Base-by-base conservation (phyloP, 345 rosid genomes). In the Reutealis trisperma region DNA sequence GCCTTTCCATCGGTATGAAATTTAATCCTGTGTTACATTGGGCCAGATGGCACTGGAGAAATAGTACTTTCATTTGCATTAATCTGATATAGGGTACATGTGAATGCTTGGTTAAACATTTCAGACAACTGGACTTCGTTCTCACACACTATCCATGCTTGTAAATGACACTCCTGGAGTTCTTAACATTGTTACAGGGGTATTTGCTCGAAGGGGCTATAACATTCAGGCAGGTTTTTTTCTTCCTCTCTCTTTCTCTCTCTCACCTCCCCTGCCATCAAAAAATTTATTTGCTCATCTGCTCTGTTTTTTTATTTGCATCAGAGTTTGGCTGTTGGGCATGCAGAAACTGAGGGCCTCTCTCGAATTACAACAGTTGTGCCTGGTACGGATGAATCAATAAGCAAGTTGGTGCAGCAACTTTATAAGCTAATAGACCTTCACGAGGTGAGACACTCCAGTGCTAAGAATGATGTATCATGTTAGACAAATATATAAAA, bases 141-240 rank as follows among this genome's bases (percentile, higher is more conserved):
- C 98, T 41, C 98, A 92, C 82, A 92, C 99, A 11, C 79, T 96
- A 41, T 90, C 92, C 19, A 85, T 92, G 91, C 84, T 96, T 6
- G 99, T 93, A 34, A 96, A 78, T 72, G 88, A 96, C 70, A 3
- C 54, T 75, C 96, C 98, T 59, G 97, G 99, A 82, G 99, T 96
- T 79, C 93, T 96, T 63, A 96, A 96, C 82, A 84, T 88, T 45
- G 75, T 93, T 13, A 90, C 98, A 1, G 98, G 97, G 67, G 92
- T 90, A 67, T 87, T 96, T 52, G 85, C 99, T 80, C 87, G 94
- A 80, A 86, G 95, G 84, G 97, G 96, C 65, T 92, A 96, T 83
- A 92, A 90, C 72, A 91, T 96, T 83, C 99, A 96, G 97, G 99
- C 84, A 72, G 41, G 67, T 52, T 73, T 55, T 21, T 19, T 67